A percentile compares a stretch with the other conserved stretches of the same genome.
Conservation (phyloP, 768 basidiomycete species). For the Tulasnella sp. region DNA sequence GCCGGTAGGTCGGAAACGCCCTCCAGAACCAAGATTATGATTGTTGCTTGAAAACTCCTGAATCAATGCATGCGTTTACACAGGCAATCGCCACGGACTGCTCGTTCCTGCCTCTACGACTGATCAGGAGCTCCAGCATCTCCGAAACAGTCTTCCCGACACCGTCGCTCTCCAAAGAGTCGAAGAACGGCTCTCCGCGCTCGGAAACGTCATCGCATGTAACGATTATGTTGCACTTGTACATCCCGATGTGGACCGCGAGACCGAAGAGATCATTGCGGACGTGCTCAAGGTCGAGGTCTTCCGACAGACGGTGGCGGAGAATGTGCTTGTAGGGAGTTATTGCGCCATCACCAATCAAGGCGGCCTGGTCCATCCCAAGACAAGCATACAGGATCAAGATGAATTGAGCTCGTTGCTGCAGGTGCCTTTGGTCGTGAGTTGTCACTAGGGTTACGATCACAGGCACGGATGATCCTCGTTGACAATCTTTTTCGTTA, state of each 20-base stretch:
- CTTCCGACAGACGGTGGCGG: conserved; percentile 93
- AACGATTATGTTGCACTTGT: conserved; percentile 99
- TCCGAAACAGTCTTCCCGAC: conserved; percentile 90
- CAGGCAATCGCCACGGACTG: conserved; percentile 92
- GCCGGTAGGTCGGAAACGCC: conserved; percentile 47
- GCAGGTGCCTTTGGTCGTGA: conserved; percentile 87
- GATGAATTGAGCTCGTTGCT: conserved; percentile 90
- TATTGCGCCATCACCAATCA: conserved; percentile 95
- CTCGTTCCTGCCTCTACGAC: conserved; percentile 93
- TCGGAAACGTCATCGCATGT: conserved; percentile 97
- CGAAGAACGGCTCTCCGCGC: conserved; percentile 91
- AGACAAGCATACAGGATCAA: conserved; percentile 93
- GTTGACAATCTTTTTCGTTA: background rate
- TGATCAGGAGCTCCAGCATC: conserved; percentile 95
- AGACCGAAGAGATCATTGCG: conserved; percentile 99
- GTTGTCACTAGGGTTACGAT: conserved; percentile 26
- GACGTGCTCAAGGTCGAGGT: conserved; percentile 99
- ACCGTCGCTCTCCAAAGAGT: conserved; percentile 89
- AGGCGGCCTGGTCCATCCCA: conserved; percentile 95
- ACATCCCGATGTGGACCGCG: conserved; percentile 94
- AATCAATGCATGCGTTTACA: background rate
- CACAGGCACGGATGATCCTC: background rate
- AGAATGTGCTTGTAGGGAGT: conserved; percentile 92
- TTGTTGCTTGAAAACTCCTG: background rate
- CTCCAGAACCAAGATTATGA: background rate